These are phyloP conservation scores for Rubroshorea leprosula DNA, from an alignment of 345 rosid genomes.

Conservation along the genomic window DNA sequence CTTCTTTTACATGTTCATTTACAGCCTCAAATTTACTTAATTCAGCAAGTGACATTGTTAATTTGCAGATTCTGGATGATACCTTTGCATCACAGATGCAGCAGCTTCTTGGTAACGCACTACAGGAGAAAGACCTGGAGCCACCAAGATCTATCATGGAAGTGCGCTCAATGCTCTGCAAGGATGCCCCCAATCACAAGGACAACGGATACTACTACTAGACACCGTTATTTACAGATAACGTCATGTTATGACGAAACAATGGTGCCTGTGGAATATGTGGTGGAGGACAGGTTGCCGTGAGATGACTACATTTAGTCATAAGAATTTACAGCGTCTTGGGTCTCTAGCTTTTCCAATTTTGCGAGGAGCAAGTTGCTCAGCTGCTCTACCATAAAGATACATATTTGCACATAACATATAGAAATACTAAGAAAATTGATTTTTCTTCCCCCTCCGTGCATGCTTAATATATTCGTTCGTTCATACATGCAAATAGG, in stretches of 20 bases:
- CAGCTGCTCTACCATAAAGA: conserved; percentile 7
- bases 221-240: neutral
- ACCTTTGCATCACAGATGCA: conserved; percentile 94
- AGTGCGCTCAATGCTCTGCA: conserved; percentile 87
- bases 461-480: neutral
- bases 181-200: conserved; percentile 70
- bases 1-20: neutral
- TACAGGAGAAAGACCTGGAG: conserved; percentile 84
- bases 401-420: neutral
- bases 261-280: too few species aligned
- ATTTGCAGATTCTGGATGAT: conserved; percentile 80
- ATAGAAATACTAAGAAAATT: neutral
- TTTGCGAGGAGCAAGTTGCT: conserved; percentile 11
- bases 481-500: too few species aligned
- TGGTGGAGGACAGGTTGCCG: too few species aligned
- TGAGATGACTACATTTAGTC: conserved; percentile 8
- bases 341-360: conserved; percentile 3
- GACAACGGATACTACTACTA: conserved; percentile 61
- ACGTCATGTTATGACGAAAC: conserved; percentile 8
- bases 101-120: conserved; percentile 77
- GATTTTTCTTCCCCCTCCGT: too few species aligned
- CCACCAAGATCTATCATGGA: conserved; percentile 89
- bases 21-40: neutral
- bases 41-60: neutral
- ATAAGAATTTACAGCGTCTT: neutral